phyloP scores from a whole-genome alignment of 371 early-diverging fungal species.

The Syncephalastrum sp. region DNA sequence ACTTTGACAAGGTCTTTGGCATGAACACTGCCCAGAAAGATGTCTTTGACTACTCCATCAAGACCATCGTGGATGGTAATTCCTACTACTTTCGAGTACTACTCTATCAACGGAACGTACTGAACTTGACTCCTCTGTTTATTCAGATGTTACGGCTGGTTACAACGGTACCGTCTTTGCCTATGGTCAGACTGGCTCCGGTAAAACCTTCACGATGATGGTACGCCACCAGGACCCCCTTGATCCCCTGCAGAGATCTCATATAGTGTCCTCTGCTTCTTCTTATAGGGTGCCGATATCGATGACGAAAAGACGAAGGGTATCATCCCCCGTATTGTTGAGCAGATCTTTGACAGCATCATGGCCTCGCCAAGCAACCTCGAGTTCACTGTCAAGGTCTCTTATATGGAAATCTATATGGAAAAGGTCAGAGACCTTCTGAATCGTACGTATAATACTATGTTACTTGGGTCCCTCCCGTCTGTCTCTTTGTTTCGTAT shows the following conservation, averaged over 20 bases:
- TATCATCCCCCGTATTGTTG: conserved; percentile 90
- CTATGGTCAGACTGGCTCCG: conserved; percentile 96
- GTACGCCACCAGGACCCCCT: conserved; percentile 31
- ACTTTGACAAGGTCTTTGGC: conserved; percentile 90
- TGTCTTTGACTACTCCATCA: conserved; percentile 88
- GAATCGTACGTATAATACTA: conserved; percentile 59
- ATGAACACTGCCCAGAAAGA: conserved; percentile 77
- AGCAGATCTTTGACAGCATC: conserved; percentile 85
- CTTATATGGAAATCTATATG: conserved; percentile 99
- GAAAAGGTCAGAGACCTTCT: conserved; percentile 96
- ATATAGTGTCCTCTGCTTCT: background rate
- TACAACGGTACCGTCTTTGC: conserved; percentile 98
- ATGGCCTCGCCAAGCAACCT: conserved; percentile 79
- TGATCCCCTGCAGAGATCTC: conserved; percentile 1
- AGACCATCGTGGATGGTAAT: conserved; percentile 86
- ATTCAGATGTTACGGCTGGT: conserved; percentile 66
- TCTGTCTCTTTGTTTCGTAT: background rate
- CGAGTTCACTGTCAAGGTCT: conserved; percentile 90
- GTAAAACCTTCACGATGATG: conserved; percentile 99
- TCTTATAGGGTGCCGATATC: conserved; percentile 90
- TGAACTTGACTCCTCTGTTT: background rate
- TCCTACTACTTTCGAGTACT: background rate
- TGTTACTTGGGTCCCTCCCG: background rate
- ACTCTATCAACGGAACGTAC: background rate
- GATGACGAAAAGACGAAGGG: conserved; percentile 88